A percentile compares a stretch with the other conserved stretches of the same genome.
Evolutionary conservation across 495 filamentous ascomycete genomes (phyloP).

Genomic region (Penicillium herquei): DNA sequence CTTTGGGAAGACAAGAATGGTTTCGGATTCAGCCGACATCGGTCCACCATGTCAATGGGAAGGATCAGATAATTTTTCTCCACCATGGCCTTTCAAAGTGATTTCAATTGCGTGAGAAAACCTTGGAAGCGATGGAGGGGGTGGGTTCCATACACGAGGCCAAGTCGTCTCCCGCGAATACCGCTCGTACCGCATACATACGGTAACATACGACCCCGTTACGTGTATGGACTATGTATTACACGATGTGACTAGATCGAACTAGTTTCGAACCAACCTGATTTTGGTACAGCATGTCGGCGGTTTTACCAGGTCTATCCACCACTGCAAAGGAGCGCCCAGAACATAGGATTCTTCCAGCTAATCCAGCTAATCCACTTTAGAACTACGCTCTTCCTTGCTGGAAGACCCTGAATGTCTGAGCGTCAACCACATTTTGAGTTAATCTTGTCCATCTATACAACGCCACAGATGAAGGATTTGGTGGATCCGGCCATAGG

Average conservation of each 20-base stretch:
- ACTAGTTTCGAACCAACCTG: too few species aligned
- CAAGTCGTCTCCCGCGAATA: background rate
- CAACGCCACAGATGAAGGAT: background rate
- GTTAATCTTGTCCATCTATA: background rate
- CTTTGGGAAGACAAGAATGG: background rate
- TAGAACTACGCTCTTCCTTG: too few species aligned
- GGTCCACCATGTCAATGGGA: conserved; percentile 8
- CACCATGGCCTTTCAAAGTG: background rate
- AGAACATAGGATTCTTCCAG: too few species aligned
- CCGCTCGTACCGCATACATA: background rate
- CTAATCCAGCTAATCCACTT: too few species aligned
- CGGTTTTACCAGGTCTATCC: too few species aligned
- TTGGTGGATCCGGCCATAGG: background rate
- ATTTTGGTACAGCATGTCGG: too few species aligned
- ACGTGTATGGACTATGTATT: background rate
- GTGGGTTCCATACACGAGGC: background rate
- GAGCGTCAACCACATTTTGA: background rate
- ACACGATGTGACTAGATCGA: too few species aligned
- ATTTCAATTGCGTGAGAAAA: too few species aligned
- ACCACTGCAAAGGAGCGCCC: too few species aligned
- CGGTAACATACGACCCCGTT: background rate
- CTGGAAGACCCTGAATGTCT: too few species aligned
- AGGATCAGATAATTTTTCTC: conserved; percentile 3
- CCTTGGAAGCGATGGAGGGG: background rate
- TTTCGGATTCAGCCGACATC: conserved; percentile 9